Evolutionary conservation across 345 rosid genomes (phyloP).

Genomic region (Brassica incana): DNA sequence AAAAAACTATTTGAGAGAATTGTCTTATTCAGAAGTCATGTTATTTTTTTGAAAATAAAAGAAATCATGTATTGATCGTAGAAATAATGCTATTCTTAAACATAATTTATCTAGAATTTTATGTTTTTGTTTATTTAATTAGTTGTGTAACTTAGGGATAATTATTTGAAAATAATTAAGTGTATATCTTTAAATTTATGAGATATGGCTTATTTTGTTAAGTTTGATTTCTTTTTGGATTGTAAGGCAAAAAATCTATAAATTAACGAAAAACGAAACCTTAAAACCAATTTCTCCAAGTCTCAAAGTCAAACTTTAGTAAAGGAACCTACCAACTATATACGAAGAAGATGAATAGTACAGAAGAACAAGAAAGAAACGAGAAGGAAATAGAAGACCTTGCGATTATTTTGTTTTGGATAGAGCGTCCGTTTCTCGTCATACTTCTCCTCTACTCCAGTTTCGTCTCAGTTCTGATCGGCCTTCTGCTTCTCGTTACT

Average conservation of each 20-base stretch:
- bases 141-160: neutral
- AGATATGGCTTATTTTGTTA: neutral
- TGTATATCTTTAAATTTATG: neutral
- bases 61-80: too few relatives aligned
- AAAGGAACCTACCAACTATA: too few relatives aligned
- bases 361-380: neutral
- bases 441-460: neutral
- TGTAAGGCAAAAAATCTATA: too few relatives aligned
- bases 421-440: constrained; percentile 11
- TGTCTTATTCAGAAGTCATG: too few relatives aligned
- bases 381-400: neutral
- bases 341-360: neutral
- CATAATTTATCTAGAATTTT: neutral
- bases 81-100: neutral
- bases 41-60: too few relatives aligned
- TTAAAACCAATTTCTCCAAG: neutral
- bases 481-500: neutral
- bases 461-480: neutral
- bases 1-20: too few relatives aligned
- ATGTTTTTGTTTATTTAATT: too few relatives aligned
- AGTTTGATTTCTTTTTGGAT: neutral
- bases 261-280: too few relatives aligned
- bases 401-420: neutral
- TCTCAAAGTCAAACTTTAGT: neutral
- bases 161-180: neutral